Conservation (phyloP, 768 basidiomycete genomes). For the Auriscalpium orientale region DNA sequence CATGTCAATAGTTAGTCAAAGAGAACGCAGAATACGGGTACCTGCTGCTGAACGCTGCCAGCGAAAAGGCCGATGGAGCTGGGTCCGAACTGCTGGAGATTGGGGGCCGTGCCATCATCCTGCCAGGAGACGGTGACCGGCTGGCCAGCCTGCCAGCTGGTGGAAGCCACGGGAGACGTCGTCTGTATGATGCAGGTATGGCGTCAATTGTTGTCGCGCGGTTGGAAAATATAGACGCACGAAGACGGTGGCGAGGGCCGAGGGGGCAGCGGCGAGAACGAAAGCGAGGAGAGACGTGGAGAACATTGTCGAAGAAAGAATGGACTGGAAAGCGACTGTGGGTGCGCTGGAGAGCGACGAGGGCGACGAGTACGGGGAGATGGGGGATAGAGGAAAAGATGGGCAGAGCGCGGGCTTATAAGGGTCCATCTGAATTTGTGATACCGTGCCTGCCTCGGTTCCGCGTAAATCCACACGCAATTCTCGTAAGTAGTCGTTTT, state of each 20-base stretch:
- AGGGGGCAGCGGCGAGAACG: constrained; percentile 7
- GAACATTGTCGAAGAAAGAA: constrained; percentile 14
- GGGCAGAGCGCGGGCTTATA: not conserved
- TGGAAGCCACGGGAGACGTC: constrained; percentile 34
- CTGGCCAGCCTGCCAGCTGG: constrained; percentile 44
- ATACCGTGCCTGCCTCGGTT: not conserved
- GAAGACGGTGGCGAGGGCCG: constrained; percentile 6
- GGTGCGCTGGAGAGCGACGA: not conserved
- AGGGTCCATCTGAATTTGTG: not conserved
- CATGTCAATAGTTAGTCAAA: too few relatives aligned
- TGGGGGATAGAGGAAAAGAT: not conserved
- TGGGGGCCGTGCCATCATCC: constrained; percentile 43
- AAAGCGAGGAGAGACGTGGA: constrained; percentile 3
- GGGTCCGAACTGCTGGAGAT: constrained; percentile 43
- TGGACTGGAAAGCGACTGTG: constrained; percentile 11
- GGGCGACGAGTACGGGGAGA: not conserved
- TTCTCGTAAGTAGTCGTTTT: too few relatives aligned
- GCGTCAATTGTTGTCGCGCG: not conserved
- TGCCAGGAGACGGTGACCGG: constrained; percentile 47
- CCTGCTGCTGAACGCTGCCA: constrained; percentile 53
- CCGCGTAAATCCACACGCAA: not conserved
- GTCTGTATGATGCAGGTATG: too few relatives aligned
- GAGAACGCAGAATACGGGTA: constrained; percentile 15
- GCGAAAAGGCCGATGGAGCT: constrained; percentile 51
- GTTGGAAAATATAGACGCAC: constrained; percentile 2